Evolutionary conservation across 2,329 filamentous ascomycete genomes (phyloP), one percentile per base, ranked within the genome.

Genomic region (Exophiala oligosperma): DNA sequence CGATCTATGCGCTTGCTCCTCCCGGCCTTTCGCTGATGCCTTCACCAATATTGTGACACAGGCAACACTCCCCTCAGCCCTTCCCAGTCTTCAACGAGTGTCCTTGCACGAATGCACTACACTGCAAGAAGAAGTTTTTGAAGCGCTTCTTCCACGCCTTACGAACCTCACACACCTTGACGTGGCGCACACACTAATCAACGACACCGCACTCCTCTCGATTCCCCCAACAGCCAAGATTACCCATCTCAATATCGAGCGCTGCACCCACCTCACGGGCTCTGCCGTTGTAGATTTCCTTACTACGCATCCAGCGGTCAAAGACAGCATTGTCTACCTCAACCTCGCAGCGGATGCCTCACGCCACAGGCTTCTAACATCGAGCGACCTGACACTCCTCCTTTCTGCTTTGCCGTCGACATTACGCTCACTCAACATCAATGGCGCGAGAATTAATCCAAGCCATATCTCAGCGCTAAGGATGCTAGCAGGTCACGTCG

Each of bases 41-140:
- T 90, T 92, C 71, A 76, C 81, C 8, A 76, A 83, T 35, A 69
- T 88, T 57, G 76, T 79, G 28, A 66, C 69, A 17, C 71, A 73
- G 5, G 71, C 74, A 11, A 71, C 81, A 43, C 73, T 80, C 73
- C 82, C 84, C 12, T 73, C 80, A 73, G 82, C 84, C 12, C 53
- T 61, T 17, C 76, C 78, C 23, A 77, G 80, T 37, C 77, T 93
- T 65, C 84, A 82, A 62, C 84, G 88, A 26, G 72, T 94, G 14
- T 91, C 88, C 32, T 79, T 94, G 55, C 90, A 94, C 75, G 90
- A 91, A 76, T 92, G 89, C 72, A 84, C 87, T 61, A 88, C 84
- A 50, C 79, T 94, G 3, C 83, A 88, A 1, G 77, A 87, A 1
- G 74, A 80, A 0, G 81, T 88, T 46, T 91, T 90, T 67, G 86